phyloP scores from a whole-genome alignment of 106 monocot genomes.

The Dendrobium huoshanense region DNA sequence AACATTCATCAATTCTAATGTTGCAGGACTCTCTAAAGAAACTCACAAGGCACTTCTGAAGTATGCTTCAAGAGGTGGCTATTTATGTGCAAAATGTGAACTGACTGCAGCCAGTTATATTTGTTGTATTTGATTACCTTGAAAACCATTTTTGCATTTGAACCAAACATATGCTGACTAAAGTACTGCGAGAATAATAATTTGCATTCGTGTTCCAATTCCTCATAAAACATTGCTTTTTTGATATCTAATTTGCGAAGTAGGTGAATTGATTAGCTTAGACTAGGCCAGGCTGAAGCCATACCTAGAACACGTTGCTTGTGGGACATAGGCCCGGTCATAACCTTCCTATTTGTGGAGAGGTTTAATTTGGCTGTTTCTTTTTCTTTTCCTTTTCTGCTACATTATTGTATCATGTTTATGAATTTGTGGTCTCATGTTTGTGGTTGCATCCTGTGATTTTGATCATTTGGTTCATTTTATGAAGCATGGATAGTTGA shows the following conservation, averaged over 20 bases:
- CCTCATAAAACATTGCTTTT: not conserved
- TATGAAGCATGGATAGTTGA: no score
- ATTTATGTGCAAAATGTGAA: not conserved
- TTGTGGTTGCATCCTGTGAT: no score
- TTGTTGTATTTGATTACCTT: not conserved
- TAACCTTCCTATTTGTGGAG: not conserved
- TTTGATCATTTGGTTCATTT: no score
- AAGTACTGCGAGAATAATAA: not conserved
- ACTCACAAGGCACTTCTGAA: constrained; percentile 64
- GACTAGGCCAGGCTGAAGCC: not conserved
- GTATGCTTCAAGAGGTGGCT: constrained; percentile 70
- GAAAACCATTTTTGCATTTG: not conserved
- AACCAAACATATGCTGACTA: not conserved
- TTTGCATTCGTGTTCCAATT: not conserved
- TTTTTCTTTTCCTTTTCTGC: not conserved
- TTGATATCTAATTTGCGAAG: not conserved
- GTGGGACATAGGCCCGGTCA: not conserved
- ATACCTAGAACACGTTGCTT: not conserved
- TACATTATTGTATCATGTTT: no score
- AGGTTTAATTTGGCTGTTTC: not conserved
- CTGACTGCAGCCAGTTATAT: not conserved
- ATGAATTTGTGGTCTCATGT: no score
- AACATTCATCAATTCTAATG: constrained; percentile 11
- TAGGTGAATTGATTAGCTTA: not conserved
- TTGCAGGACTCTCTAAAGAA: constrained; percentile 73